Percentiles rank a stretch among this genome's conserved stretches.
Conservation (phyloP, 192 early-diverging fungal genomes). For the Coemansia sp. region DNA sequence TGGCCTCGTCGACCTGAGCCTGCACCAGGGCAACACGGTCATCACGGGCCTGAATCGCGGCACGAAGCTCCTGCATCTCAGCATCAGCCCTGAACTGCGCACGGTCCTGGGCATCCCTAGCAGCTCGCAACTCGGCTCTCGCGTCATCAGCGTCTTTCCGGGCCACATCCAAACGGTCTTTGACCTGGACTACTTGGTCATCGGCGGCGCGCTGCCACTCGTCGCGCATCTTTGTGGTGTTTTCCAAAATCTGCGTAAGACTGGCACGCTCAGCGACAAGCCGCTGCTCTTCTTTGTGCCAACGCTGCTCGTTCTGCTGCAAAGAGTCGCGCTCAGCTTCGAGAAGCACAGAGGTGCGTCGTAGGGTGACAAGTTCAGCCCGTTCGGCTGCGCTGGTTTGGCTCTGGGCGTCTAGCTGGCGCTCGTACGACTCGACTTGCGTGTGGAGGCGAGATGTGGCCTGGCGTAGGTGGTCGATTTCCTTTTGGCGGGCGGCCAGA, state of each 20-base stretch:
- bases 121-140: slow-evolving; percentile 26
- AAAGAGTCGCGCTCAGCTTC: slow-evolving; percentile 54
- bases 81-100: slow-evolving; percentile 30
- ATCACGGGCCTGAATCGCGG: slow-evolving; percentile 37
- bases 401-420: slow-evolving; percentile 58
- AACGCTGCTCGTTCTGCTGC: slow-evolving; percentile 39
- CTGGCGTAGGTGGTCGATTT: slow-evolving; percentile 63
- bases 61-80: slow-evolving; percentile 38
- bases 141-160: slow-evolving; percentile 23
- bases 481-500: slow-evolving; percentile 56
- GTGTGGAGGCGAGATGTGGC: slow-evolving; percentile 56
- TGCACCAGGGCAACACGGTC: slow-evolving; percentile 19
- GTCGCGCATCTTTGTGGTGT: slow-evolving; percentile 50
- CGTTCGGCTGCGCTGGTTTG: slow-evolving; percentile 56
- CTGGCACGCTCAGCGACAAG: slow-evolving; percentile 40
- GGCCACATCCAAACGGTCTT: slow-evolving; percentile 30
- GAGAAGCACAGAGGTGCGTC: slow-evolving; percentile 54
- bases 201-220: slow-evolving; percentile 43
- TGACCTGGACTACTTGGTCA: slow-evolving; percentile 16
- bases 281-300: slow-evolving; percentile 44
- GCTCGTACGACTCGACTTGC: slow-evolving; percentile 59
- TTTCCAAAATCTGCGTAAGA: slow-evolving; percentile 49
- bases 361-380: slow-evolving; percentile 48
- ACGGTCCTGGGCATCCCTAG: slow-evolving; percentile 32
- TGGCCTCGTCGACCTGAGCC: slow-evolving; percentile 17